These are phyloP conservation scores for Trypanosoma mega DNA, from an alignment of 208 protist species.

Conservation along the genomic window DNA sequence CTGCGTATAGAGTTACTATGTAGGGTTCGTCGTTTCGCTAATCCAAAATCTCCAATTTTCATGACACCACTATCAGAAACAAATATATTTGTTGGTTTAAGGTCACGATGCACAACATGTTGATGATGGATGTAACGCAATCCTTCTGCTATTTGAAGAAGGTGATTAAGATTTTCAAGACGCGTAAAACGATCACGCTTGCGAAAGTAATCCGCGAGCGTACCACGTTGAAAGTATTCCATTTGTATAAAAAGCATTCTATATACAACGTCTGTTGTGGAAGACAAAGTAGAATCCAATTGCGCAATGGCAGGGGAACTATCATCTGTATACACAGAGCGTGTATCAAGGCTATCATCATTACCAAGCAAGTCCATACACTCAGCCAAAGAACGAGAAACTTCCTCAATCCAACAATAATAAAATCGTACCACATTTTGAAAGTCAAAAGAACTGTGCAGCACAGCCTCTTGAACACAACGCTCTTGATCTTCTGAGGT, in stretches of 20 bases:
- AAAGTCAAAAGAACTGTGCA: slow-evolving; percentile 82
- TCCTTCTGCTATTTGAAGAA: slow-evolving; percentile 65
- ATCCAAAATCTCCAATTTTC: slow-evolving; percentile 88
- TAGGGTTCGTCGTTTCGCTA: slow-evolving; percentile 49
- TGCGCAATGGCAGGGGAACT: not conserved
- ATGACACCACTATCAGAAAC: slow-evolving; percentile 48
- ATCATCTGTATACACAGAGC: slow-evolving; percentile 31
- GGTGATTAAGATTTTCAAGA: slow-evolving; percentile 58
- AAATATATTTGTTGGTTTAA: slow-evolving; percentile 90
- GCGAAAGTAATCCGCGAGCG: slow-evolving; percentile 65
- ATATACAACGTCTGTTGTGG: slow-evolving; percentile 24
- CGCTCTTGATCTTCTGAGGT: slow-evolving; percentile 53
- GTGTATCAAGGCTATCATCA: slow-evolving; percentile 48
- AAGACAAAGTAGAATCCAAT: not conserved
- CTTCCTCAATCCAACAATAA: slow-evolving; percentile 81
- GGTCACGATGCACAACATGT: slow-evolving; percentile 78
- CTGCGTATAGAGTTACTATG: not conserved
- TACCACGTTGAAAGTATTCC: slow-evolving; percentile 80
- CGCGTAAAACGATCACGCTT: slow-evolving; percentile 46
- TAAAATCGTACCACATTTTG: slow-evolving; percentile 84
- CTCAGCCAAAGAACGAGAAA: slow-evolving; percentile 43
- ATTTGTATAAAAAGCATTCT: slow-evolving; percentile 86
- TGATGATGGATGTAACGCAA: slow-evolving; percentile 70
- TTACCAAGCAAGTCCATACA: slow-evolving; percentile 49
- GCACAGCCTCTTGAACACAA: slow-evolving; percentile 67